Evolutionary conservation across 148 eudicot species (phyloP).

Genomic region (Camellia sinensis): DNA sequence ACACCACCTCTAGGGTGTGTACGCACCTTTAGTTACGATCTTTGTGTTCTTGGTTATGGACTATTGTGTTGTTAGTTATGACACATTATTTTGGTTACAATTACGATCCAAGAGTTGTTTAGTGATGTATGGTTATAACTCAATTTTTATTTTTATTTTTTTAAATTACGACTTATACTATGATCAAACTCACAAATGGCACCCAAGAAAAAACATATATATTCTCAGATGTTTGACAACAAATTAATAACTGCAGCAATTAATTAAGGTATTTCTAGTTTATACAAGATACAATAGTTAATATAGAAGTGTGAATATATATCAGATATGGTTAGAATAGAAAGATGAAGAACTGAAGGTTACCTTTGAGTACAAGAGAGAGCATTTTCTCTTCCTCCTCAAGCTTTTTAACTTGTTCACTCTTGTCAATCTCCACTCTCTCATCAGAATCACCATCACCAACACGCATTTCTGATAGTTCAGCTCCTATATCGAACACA

Average conservation of each 20-base stretch:
- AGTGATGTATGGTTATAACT: too few species aligned
- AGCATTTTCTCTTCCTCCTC: constrained; percentile 56
- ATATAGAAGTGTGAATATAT: background rate
- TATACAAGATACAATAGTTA: background rate
- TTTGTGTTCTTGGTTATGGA: too few species aligned
- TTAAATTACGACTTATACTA: too few species aligned
- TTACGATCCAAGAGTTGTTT: too few species aligned
- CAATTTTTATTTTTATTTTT: too few species aligned
- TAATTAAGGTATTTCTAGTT: background rate
- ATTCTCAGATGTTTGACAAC: background rate
- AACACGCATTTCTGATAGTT: background rate
- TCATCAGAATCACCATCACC: constrained; percentile 5
- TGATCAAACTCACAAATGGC: too few species aligned
- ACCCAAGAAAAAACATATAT: too few species aligned
- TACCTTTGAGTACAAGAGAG: constrained; percentile 52
- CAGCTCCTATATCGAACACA: constrained; percentile 30
- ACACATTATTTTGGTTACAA: too few species aligned
- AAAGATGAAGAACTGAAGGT: background rate
- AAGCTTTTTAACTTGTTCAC: constrained; percentile 40
- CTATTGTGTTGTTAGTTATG: too few species aligned
- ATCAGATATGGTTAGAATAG: background rate
- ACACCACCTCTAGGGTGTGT: too few species aligned
- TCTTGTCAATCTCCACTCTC: constrained; percentile 22
- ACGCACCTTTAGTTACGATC: too few species aligned
- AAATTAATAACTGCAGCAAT: background rate